Base-by-base conservation (phyloP, 2,329 filamentous ascomycete species). In the Tolypocladium tropicale region DNA sequence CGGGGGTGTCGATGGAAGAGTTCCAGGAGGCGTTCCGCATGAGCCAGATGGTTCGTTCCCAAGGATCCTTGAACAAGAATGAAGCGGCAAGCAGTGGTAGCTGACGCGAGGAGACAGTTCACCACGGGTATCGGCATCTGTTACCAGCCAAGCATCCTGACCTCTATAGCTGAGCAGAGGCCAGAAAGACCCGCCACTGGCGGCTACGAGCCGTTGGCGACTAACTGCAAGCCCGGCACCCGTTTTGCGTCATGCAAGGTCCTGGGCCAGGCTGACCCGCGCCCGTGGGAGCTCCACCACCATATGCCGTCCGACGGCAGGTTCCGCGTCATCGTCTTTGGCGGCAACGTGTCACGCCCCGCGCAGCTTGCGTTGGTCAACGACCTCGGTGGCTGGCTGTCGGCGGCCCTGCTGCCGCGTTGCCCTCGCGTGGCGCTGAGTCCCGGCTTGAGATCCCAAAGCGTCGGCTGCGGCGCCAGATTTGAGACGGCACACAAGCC, bases 21-120 rank as follows among this genome's bases (percentile, higher is more conserved):
- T 87, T 88, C 72, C 83, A 85, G 61, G 68, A 78, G 0, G 78
- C 78, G 0, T 85, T 87, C 60, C 63, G 78, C 32, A 82, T 83
- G 60, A 80, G 81, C 1, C 81, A 82, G 77, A 51, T 54, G 51
- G 57, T 50, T 39, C 28, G 50, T 4, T 16, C 6, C 25, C 46
- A 4, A 12, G 9, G n/a, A 7, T n/a, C 16, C 18, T 2, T 30
- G 9, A 3, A 1, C 4, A 32, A 11, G n/a, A n/a, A n/a, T n/a
- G n/a, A n/a, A n/a, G 25, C 10, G 43, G 25, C n/a, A 16, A 48
- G 14, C 23, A 30, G 7, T 25, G 6, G 46, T 28, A 32, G 46
- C 25, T 49, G 25, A 49, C 9, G n/a, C n/a, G 16, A 49, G 18
- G 46, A 6, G 76, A 70, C 58, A 60, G 60, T 67, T 56, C 33